Percentiles rank a stretch among this genome's conserved stretches.
Evolutionary conservation across 768 basidiomycete species (phyloP).

Genomic region (Leccinum incarnatum): DNA sequence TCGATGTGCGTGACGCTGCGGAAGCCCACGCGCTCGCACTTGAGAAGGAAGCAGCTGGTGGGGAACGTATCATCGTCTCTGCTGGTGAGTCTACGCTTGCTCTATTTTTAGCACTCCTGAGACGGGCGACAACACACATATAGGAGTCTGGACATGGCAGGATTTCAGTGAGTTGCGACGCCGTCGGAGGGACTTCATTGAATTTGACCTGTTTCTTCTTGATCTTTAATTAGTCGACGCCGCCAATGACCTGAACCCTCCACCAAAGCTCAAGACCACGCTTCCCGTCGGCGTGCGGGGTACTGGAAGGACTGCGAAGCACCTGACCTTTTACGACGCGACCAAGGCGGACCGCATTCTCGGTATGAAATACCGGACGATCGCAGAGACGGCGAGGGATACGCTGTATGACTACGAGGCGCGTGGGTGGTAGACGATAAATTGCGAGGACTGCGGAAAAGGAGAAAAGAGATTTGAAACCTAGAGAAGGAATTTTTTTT

Average conservation of each 20-base stretch:
- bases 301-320: background rate
- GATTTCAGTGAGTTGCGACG: background rate
- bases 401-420: background rate
- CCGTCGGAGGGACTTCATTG: background rate
- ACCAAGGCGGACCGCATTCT: background rate
- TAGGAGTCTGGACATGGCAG: background rate
- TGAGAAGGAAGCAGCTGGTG: background rate
- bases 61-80: background rate
- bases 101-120: background rate
- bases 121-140: background rate
- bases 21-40: background rate
- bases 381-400: background rate
- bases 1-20: background rate
- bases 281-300: background rate
- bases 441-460: background rate
- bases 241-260: background rate
- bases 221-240: background rate
- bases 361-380: background rate
- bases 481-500: background rate
- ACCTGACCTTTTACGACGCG: background rate
- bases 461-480: background rate
- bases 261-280: background rate
- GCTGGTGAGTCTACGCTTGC: background rate
- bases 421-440: background rate
- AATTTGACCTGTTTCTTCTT: background rate